Percentiles rank a stretch among this genome's conserved stretches.
These are phyloP conservation scores for Polytolypa hystricis DNA, from an alignment of 2,329 filamentous ascomycete genomes.

Conservation along the genomic window DNA sequence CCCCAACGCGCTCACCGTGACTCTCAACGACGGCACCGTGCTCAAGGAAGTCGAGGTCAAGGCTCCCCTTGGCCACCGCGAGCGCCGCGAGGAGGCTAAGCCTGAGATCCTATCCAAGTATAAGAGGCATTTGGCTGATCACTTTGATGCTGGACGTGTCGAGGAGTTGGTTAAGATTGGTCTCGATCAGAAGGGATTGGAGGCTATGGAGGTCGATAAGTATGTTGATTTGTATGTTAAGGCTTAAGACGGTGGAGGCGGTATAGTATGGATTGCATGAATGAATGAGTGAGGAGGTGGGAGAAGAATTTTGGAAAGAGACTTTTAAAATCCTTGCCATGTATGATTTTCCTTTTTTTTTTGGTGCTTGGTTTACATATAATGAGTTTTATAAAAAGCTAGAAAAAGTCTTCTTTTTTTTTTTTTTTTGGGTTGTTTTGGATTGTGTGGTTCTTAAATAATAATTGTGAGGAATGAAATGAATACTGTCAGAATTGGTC, in stretches of 20 bases:
- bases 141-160: slow-evolving; percentile 66
- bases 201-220: slow-evolving; percentile 75
- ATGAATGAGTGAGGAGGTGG: too few species aligned
- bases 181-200: slow-evolving; percentile 61
- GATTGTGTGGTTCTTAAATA: too few species aligned
- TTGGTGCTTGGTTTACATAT: too few species aligned
- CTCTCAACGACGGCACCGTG: slow-evolving; percentile 84
- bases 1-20: slow-evolving; percentile 91
- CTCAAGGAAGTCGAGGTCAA: slow-evolving; percentile 86
- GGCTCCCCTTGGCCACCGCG: slow-evolving; percentile 84
- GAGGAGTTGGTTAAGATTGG: slow-evolving; percentile 73
- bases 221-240: slow-evolving; percentile 81
- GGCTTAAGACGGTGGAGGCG: slow-evolving; percentile 36
- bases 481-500: too few species aligned
- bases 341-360: too few species aligned
- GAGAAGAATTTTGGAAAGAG: too few species aligned
- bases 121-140: slow-evolving; percentile 77
- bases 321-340: too few species aligned
- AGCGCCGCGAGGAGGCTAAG: slow-evolving; percentile 92
- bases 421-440: too few species aligned
- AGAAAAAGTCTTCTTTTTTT: too few species aligned
- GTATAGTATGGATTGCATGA: too few species aligned
- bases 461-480: too few species aligned
- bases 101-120: slow-evolving; percentile 94
- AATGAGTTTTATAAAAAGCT: too few species aligned